A percentile compares a stretch with the other conserved stretches of the same genome.
phyloP scores from a whole-genome alignment of 495 filamentous ascomycete species.

The Trichoderma virens region DNA sequence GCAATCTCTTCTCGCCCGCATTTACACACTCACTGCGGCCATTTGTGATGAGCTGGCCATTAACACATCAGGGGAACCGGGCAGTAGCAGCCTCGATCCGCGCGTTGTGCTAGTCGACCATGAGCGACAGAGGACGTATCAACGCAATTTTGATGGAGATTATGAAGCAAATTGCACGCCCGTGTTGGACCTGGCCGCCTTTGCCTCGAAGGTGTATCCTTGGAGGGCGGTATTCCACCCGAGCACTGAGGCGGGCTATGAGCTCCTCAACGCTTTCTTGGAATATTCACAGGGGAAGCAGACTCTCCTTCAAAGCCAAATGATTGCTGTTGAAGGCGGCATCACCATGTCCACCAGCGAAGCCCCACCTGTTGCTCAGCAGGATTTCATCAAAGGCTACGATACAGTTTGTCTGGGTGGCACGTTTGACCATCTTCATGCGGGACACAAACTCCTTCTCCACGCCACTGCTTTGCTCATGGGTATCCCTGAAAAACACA shows the following conservation, averaged over 20 bases:
- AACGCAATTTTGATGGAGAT: constrained; percentile 17
- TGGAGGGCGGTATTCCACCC: constrained; percentile 69
- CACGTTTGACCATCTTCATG: constrained; percentile 93
- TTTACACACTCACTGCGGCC: constrained; percentile 71
- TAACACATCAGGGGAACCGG: constrained; percentile 54
- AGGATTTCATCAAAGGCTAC: constrained; percentile 23
- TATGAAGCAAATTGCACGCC: constrained; percentile 39
- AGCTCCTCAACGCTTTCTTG: constrained; percentile 34
- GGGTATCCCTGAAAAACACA: constrained; percentile 36
- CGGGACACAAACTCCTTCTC: constrained; percentile 90
- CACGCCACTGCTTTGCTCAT: constrained; percentile 74
- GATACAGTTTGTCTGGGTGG: constrained; percentile 71
- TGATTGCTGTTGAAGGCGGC: constrained; percentile 40
- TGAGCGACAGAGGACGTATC: constrained; percentile 30
- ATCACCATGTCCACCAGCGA: constrained; percentile 29
- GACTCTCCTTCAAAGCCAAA: constrained; percentile 33
- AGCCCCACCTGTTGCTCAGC: constrained; percentile 7
- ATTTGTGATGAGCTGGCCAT: constrained; percentile 52
- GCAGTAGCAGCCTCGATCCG: constrained; percentile 56
- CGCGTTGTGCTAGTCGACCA: constrained; percentile 66
- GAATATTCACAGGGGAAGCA: constrained; percentile 37
- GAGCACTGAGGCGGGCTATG: constrained; percentile 48
- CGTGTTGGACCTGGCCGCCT: constrained; percentile 55
- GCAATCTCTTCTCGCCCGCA: constrained; percentile 61
- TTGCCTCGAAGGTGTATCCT: constrained; percentile 53